phyloP scores from a whole-genome alignment of 257 asterid genomes.

The Solanum medicagineum region DNA sequence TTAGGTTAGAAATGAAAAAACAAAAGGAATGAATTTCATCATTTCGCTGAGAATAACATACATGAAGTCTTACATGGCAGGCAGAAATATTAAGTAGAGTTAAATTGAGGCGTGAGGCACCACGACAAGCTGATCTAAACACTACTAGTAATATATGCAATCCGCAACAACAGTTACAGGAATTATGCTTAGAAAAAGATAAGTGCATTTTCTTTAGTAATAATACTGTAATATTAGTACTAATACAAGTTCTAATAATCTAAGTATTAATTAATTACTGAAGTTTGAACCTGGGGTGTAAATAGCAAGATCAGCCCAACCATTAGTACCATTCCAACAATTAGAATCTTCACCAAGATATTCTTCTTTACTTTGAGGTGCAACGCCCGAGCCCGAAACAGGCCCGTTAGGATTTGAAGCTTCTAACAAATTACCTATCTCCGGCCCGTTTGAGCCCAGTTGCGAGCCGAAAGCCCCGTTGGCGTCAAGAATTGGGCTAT shows the following conservation, averaged over 20 bases:
- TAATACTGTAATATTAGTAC: not conserved
- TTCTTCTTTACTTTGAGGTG: not conserved
- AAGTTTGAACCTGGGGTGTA: constrained; percentile 42
- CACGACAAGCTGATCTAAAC: not conserved
- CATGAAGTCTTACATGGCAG: not conserved
- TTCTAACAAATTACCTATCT: constrained; percentile 22
- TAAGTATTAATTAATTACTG: not conserved
- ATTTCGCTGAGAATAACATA: not conserved
- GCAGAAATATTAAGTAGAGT: not conserved
- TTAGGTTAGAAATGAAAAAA: not conserved
- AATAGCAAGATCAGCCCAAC: constrained; percentile 73
- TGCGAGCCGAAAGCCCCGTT: constrained; percentile 40
- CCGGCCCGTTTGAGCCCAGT: constrained; percentile 36
- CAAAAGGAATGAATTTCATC: not conserved
- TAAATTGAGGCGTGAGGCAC: too few species aligned
- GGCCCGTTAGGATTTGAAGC: constrained; percentile 14
- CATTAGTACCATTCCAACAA: constrained; percentile 29
- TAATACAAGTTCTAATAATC: not conserved
- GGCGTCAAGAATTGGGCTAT: not conserved
- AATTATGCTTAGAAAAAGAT: not conserved
- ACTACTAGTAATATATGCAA: not conserved
- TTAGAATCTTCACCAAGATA: constrained; percentile 26
- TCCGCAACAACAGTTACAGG: not conserved
- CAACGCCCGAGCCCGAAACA: not conserved
- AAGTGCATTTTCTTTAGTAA: not conserved